Evolutionary conservation across 345 rosid species (phyloP), one percentile per base, ranked within the genome.

Genomic region (Geranium brycei): DNA sequence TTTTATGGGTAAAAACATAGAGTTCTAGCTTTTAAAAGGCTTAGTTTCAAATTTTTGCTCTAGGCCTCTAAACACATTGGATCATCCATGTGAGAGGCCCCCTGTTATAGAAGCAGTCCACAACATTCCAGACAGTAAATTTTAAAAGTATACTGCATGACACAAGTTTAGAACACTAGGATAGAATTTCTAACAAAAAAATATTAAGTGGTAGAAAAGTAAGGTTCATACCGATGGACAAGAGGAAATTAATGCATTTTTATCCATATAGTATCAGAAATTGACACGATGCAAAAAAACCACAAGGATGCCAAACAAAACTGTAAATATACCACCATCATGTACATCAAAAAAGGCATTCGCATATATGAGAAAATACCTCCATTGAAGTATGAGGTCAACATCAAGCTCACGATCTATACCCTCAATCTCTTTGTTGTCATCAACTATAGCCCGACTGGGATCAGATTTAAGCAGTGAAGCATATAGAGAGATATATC

Each of bases 341-440:
- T 47, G 28, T 41, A 62, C 13, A 62, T 19, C 19, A 62, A 18
- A 41, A 55, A 31, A 4, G 5, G 51, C 57, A 1, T 38, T 8
- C 31, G 18, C 14, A 60, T n/a, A 60, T 47, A 60, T 15, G 41
- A 12, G 59, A 40, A 72, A 82, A 83, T 47, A 47, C 99, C 99
- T 90, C 99, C 97, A 93, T 61, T 90, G 99, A 70, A 93, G 73
- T 74, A 93, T 93, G 69, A 93, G 83, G 35, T 93, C 97, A 30
- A 87, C 81, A 74, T 88, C 87, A 69, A 93, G 97, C 72, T 74
- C 87, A 64, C 83, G 85, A 75, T 93, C 99, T 69, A 93, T 77
- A 67, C 86, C 89, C 72, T 80, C 82, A 60, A 93, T 85, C 64
- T 93, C 97, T 79, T 83, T 72, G 68, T 84, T 80, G 70, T 85